Evolutionary conservation across 495 filamentous ascomycete genomes (phyloP), one percentile per base, ranked within the genome.

Genomic region (Cryomyces antarcticus): DNA sequence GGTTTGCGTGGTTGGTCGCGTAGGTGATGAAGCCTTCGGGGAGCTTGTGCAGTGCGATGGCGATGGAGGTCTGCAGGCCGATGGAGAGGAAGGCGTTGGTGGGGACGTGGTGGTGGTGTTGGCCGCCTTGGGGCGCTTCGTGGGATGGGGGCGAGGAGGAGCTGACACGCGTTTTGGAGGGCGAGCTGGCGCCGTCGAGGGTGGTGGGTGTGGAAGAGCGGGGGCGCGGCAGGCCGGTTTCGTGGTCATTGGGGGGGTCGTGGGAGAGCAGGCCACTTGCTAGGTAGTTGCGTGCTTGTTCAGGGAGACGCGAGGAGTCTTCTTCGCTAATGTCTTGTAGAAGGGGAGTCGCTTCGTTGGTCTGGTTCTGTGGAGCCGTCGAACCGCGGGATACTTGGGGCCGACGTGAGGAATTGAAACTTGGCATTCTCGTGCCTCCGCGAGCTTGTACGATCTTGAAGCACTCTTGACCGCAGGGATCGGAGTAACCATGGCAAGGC

Each of bases 21-120:
- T 89, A 97, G 29, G 92, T 97, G 45, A 97, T 95, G 62, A 97
- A 96, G 28, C 89, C 89, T 61, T 97, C 89, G 4, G 92, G 89
- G 13, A 95, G 77, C 57, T 97, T 97, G 63, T 97, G 89, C 1
- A 97, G 63, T 6, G 89, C 84, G 52, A 97, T 96, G 37, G 89
- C 92, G 40, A 93, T 74, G 6, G 80, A 82, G 0, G 88, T 95
- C 59, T 96, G 89, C 5, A 95, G 69, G 10, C 88, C 85, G 44
- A 96, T 88, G 38, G 80, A 81, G 38, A 96, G 67, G 56, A 93
- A 96, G 24, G 82, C 82, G 60, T 97, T 97, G 41, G 80, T 75
- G 0, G 87, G 82, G n/a, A 96, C 89, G 52, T 97, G 89, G 57
- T 97, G 89, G 51, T 97, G 89, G 54, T 93, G 85, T 24, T 24